Conservation (phyloP, 176 grass and related monocot species). For the Bonia amplexicaulis region DNA sequence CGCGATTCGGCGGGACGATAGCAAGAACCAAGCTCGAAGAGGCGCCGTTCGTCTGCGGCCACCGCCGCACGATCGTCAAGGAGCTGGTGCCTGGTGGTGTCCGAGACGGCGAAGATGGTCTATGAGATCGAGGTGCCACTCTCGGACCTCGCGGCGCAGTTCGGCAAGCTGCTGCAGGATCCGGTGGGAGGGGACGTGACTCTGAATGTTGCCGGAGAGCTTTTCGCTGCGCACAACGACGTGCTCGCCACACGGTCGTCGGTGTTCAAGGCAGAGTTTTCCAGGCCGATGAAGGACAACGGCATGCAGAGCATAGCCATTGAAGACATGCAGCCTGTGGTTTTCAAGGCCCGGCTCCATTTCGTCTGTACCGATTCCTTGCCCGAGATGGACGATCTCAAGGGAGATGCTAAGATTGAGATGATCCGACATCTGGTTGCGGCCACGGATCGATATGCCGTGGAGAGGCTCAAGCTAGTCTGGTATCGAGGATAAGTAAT, state of each 20-base stretch:
- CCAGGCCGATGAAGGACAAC: background rate
- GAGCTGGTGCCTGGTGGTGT: too few relatives aligned
- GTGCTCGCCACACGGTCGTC: slow-evolving; percentile 23
- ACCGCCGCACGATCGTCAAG: too few relatives aligned
- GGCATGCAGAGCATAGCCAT: background rate
- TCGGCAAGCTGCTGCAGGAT: background rate
- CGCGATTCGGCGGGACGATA: too few relatives aligned
- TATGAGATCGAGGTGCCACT: background rate
- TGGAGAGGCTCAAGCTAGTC: slow-evolving; percentile 5
- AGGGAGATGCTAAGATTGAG: background rate
- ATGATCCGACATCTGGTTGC: slow-evolving; percentile 15
- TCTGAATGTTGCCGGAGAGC: slow-evolving; percentile 9
- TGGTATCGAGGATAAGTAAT: too few relatives aligned
- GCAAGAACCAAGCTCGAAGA: too few relatives aligned
- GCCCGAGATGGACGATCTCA: background rate
- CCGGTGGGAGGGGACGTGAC: background rate
- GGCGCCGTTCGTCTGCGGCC: too few relatives aligned
- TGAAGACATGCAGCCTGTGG: slow-evolving; percentile 23
- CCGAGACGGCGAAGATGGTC: too few relatives aligned
- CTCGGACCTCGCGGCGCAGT: background rate
- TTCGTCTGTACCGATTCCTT: slow-evolving; percentile 29
- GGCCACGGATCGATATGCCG: background rate
- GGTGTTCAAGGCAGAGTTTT: slow-evolving; percentile 34
- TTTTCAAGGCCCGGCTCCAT: slow-evolving; percentile 27
- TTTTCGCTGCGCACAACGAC: slow-evolving; percentile 7